Percentiles rank a stretch among this genome's conserved stretches.
These are phyloP conservation scores for Pseudogymnoascus sp. DNA, from an alignment of 2,329 filamentous ascomycete species.

Conservation along the genomic window DNA sequence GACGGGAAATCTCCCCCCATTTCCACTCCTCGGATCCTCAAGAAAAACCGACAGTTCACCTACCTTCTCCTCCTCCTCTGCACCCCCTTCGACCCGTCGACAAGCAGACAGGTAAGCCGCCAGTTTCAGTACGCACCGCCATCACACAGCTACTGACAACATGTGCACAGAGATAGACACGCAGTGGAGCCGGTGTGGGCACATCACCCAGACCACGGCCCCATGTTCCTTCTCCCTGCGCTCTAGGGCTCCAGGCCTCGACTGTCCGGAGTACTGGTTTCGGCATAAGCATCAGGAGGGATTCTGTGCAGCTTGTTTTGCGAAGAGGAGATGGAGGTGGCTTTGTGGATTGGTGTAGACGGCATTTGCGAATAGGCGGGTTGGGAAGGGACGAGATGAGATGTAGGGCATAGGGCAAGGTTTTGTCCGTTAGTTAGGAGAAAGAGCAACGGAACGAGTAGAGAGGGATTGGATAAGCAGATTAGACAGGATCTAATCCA, in stretches of 20 bases:
- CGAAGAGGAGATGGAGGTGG: neutral
- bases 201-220: neutral
- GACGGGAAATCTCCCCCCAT: neutral
- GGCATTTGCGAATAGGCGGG: neutral
- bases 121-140: neutral
- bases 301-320: neutral
- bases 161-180: neutral
- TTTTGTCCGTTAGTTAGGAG: neutral
- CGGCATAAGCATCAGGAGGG: neutral
- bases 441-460: neutral
- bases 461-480: neutral
- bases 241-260: neutral
- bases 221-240: neutral
- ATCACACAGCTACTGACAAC: neutral
- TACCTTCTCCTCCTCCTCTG: neutral
- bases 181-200: neutral
- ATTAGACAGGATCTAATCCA: neutral
- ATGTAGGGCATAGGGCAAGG: neutral
- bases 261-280: neutral
- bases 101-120: neutral
- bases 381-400: neutral
- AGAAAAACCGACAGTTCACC: neutral
- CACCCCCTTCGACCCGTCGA: neutral
- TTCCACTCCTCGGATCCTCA: neutral
- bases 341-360: neutral